Conservation (phyloP, 371 early-diverging fungal genomes). For the Funneliformis caledonium region DNA sequence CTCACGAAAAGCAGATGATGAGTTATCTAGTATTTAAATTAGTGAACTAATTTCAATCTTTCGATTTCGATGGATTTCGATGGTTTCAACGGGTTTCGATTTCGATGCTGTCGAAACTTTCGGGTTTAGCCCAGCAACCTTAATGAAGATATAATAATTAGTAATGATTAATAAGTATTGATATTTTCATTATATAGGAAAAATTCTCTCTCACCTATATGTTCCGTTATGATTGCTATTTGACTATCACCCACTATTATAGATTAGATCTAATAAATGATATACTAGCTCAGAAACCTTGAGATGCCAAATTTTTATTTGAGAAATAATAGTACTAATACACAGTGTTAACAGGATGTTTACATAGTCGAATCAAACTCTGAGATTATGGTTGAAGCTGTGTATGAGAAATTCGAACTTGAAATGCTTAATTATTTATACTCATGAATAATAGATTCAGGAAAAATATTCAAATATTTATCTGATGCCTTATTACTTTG, state of each 20-base stretch:
- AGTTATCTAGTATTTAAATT: constrained; percentile 53
- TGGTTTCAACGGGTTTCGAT: too few relatives aligned
- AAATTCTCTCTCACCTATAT: constrained; percentile 58
- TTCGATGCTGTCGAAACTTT: too few relatives aligned
- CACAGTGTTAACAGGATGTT: constrained; percentile 73
- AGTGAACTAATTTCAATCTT: constrained; percentile 50
- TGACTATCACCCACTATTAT: constrained; percentile 62
- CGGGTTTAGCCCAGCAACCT: too few relatives aligned
- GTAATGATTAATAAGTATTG: background rate
- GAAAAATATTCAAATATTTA: constrained; percentile 56
- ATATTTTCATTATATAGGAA: background rate
- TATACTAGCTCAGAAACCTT: constrained; percentile 74
- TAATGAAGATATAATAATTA: background rate
- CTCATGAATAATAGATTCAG: constrained; percentile 63
- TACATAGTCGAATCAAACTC: constrained; percentile 65
- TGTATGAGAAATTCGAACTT: constrained; percentile 78
- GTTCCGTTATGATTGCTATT: constrained; percentile 73
- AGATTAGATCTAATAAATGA: constrained; percentile 78
- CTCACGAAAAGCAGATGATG: constrained; percentile 26
- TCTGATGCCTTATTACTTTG: constrained; percentile 82
- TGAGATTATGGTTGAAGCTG: constrained; percentile 57
- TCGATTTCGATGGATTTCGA: too few relatives aligned
- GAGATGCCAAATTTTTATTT: constrained; percentile 65
- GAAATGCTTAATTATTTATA: constrained; percentile 79
- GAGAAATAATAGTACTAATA: constrained; percentile 75